Conservation (phyloP, 495 filamentous ascomycete species). For the Hypoxylon cercidicola region DNA sequence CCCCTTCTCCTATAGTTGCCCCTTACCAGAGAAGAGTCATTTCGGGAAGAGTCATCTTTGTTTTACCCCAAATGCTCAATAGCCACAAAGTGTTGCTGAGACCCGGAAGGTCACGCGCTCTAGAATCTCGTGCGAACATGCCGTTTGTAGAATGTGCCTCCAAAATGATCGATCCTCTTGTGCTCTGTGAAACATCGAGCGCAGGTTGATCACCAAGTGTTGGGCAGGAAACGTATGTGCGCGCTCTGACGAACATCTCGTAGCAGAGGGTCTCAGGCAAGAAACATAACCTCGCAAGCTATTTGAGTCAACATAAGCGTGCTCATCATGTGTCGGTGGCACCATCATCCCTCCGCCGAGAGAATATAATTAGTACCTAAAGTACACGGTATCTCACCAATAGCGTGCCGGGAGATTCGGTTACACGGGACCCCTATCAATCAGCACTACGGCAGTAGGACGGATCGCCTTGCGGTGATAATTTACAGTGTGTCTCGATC, state of each 20-base stretch:
- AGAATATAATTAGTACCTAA: conserved; percentile 23
- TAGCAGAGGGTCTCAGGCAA: conserved; percentile 20
- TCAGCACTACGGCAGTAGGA: conserved; percentile 9
- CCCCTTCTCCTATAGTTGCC: conserved; percentile 8
- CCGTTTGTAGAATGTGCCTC: conserved; percentile 33
- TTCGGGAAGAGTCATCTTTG: not conserved
- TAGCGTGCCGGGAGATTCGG: conserved; percentile 10
- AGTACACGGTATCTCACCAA: conserved; percentile 17
- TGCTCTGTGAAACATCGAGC: conserved; percentile 31
- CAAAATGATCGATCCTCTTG: conserved; percentile 41
- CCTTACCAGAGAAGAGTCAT: not conserved
- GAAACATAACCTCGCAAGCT: not conserved
- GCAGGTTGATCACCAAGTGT: conserved; percentile 15
- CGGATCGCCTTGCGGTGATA: conserved; percentile 10
- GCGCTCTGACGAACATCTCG: conserved; percentile 15
- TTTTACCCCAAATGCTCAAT: conserved; percentile 18
- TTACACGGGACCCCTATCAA: conserved; percentile 28
- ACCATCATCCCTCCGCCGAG: conserved; percentile 28
- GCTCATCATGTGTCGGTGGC: conserved; percentile 21
- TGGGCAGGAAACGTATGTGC: conserved; percentile 18
- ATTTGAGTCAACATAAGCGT: conserved; percentile 22
- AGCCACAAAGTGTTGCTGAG: conserved; percentile 31
- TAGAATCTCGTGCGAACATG: conserved; percentile 37
- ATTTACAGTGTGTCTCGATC: conserved; percentile 21
- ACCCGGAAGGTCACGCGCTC: conserved; percentile 38